Base-by-base conservation (phyloP, 2,329 filamentous ascomycete species). In the Knufia fluminis region DNA sequence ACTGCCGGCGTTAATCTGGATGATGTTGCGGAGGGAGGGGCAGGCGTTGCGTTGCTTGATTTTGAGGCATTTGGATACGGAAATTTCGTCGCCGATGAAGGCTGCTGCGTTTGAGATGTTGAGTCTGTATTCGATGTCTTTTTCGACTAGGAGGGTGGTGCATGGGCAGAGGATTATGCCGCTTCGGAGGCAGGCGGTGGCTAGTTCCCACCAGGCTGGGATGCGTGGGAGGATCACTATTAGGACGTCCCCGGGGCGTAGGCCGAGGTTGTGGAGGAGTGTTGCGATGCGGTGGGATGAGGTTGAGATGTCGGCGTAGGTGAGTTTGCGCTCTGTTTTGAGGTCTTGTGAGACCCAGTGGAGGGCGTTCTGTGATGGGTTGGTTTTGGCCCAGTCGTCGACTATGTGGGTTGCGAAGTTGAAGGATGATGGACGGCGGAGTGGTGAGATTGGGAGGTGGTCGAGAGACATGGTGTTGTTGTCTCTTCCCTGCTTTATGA, bases 401-500 rank as follows among this genome's bases (percentile, higher is more conserved):
- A 70, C 63, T 40, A 70, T 64, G 59, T 69, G 62, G 33, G 54
- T 59, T 9, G 67, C 66, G 51, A 69, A 70, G 58, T 70, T 69
- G 66, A 70, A 70, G 41, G 51, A 50, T 31, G 53, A 49, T 12
- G 56, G 53, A 19, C 14, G 36, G n/a, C 28, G 22, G 6, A 49
- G 31, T 8, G 46, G 46, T 7, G 46, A 49, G 39, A 49, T 38
- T 23, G 46, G 46, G 20, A 49, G 36, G 26, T 49, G 46, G n/a
- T 26, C 32, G 35, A 48, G 32, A 2, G 45, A 39, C 33, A 40
- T 48, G 33, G 6, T 36, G 33, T 14, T 36, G 9, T n/a, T n/a
- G n/a, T n/a, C n/a, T n/a, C n/a, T n/a, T n/a, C n/a, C n/a, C n/a
- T 22, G 38, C 38, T 40, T 40, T 4, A 17, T 40, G 8, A 17